These are phyloP conservation scores for Sarocladium strictum DNA, from an alignment of 2,329 filamentous ascomycete species.

Conservation along the genomic window DNA sequence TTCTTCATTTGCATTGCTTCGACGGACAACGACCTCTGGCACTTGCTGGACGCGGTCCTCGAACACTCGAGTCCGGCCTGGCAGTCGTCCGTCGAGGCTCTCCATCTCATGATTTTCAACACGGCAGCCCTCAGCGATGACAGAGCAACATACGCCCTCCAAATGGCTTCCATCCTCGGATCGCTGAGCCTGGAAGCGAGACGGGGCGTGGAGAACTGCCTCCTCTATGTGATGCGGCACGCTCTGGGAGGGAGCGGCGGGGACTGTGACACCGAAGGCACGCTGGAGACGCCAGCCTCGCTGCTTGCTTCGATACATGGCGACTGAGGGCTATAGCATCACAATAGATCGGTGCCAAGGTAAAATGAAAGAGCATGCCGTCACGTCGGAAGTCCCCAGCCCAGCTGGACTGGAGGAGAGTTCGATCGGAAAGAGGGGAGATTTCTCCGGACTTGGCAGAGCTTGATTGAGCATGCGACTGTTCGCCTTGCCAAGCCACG, in stretches of 20 bases:
- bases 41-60: not conserved
- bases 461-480: too few relatives aligned
- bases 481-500: too few relatives aligned
- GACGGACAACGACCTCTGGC: not conserved
- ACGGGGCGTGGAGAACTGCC: constrained; percentile 6
- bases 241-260: not conserved
- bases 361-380: too few relatives aligned
- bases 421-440: too few relatives aligned
- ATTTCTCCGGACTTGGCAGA: too few relatives aligned
- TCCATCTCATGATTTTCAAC: not conserved
- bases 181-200: constrained; percentile 7
- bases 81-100: not conserved
- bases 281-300: not conserved
- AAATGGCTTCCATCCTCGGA: not conserved
- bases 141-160: constrained; percentile 1
- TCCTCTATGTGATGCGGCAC: constrained; percentile 6
- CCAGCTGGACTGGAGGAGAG: too few relatives aligned
- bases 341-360: too few relatives aligned
- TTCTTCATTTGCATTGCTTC: constrained; percentile 2
- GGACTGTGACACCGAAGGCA: not conserved
- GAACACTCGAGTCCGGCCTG: not conserved
- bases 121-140: not conserved
- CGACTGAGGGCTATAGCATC: constrained; percentile 9
- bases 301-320: constrained; percentile 9
- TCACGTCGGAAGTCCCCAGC: too few relatives aligned